Evolutionary conservation across 1,139 yeast species (phyloP).

Genomic region (Groenewaldozyma auringiensis): DNA sequence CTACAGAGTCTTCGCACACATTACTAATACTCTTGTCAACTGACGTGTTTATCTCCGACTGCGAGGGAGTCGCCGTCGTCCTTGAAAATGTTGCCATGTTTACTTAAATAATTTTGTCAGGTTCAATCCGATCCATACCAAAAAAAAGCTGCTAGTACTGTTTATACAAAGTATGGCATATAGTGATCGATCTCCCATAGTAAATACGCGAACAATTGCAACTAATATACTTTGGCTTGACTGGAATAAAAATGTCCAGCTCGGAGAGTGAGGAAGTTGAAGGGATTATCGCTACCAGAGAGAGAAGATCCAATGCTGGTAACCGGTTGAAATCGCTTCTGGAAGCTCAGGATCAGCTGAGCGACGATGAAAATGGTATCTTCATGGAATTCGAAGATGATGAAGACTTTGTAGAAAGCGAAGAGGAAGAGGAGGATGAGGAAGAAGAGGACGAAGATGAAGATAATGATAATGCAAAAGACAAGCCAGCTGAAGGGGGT

Average conservation of each 20-base stretch:
- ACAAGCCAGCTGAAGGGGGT: constrained; percentile 16
- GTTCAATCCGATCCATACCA: not conserved
- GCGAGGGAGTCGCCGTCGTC: not conserved
- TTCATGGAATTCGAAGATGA: constrained; percentile 85
- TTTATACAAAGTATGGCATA: too few relatives aligned
- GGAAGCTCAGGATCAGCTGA: constrained; percentile 51
- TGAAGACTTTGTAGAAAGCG: constrained; percentile 54
- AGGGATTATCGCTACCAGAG: constrained; percentile 50
- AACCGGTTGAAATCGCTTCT: constrained; percentile 67
- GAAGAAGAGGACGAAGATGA: constrained; percentile 16
- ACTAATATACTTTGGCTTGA: too few relatives aligned
- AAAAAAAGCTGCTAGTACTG: too few relatives aligned
- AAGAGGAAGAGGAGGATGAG: constrained; percentile 21
- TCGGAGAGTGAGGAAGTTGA: constrained; percentile 5
- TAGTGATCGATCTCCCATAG: too few relatives aligned
- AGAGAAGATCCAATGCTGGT: constrained; percentile 86
- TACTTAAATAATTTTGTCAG: not conserved
- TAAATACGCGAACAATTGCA: too few relatives aligned
- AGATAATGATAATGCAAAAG: constrained; percentile 19
- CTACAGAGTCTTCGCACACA: constrained; percentile 87
- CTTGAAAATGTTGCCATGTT: not conserved
- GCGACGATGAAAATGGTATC: constrained; percentile 54
- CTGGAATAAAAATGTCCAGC: not conserved
- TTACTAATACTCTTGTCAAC: constrained; percentile 71
- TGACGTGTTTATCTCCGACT: constrained; percentile 58